Evolutionary conservation across 306 rosid genomes (phyloP).

Genomic region (Ziziphus jujuba): DNA sequence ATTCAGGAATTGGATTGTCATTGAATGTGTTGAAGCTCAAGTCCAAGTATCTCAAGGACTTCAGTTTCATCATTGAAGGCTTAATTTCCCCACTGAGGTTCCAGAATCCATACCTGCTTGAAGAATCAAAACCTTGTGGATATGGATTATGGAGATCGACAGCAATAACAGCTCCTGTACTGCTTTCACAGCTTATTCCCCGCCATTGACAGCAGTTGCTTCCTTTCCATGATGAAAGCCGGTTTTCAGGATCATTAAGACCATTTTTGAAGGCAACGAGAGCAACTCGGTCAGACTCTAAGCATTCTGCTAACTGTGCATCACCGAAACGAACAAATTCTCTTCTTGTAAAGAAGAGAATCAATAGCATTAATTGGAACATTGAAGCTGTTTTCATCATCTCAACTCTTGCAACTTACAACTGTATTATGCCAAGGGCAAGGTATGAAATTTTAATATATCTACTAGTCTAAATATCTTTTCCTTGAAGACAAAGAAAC

Average conservation of each 20-base stretch:
- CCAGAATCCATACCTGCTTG: slow-evolving; percentile 23
- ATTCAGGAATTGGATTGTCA: slow-evolving; percentile 24
- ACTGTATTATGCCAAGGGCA: not conserved
- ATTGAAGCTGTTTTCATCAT: not conserved
- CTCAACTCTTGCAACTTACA: slow-evolving; percentile 19
- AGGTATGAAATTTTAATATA: not conserved
- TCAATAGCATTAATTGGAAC: too few relatives aligned
- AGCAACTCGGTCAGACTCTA: slow-evolving; percentile 34
- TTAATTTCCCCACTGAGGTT: slow-evolving; percentile 33
- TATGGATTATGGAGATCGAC: slow-evolving; percentile 41
- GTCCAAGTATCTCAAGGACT: slow-evolving; percentile 41
- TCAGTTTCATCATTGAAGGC: slow-evolving; percentile 23
- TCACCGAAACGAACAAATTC: too few relatives aligned
- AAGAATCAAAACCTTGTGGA: slow-evolving; percentile 10
- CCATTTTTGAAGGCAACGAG: slow-evolving; percentile 35
- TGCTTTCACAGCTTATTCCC: slow-evolving; percentile 34
- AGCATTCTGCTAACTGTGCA: slow-evolving; percentile 18
- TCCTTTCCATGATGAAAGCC: slow-evolving; percentile 37
- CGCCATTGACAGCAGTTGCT: slow-evolving; percentile 44
- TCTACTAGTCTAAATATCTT: not conserved
- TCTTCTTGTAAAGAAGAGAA: too few relatives aligned
- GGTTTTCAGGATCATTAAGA: too few relatives aligned
- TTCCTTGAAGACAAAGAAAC: slow-evolving; percentile 8
- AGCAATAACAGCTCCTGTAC: slow-evolving; percentile 33
- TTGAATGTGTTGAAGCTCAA: slow-evolving; percentile 45